Base-by-base conservation (phyloP, 208 protist species). In the Spongospora subterranea region DNA sequence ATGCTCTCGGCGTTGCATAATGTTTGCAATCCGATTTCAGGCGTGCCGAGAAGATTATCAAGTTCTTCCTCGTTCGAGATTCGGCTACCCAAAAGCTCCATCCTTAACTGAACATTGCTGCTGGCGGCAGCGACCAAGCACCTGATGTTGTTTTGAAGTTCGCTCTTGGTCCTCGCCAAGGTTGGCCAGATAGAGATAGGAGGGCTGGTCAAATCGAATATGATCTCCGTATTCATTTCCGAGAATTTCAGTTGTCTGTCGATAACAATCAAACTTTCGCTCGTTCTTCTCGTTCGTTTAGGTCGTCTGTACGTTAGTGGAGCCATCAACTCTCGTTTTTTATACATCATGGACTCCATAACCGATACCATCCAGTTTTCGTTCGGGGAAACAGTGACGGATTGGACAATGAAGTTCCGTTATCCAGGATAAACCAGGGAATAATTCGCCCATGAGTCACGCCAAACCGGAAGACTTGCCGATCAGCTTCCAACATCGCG, bases 31-130 rank as follows among this genome's bases (percentile, higher is more conserved):
- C 71, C 71, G 17, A 82, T 6, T 13, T 82, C 71, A 35, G 71
- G 71, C 13, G 6, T 6, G 35, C 40, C n/a, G 17, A 82, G 71
- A 6, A 82, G 13, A 35, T 43, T 35, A 43, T 82, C 71, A 13
- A 82, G 71, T n/a, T 82, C 71, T 6, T 35, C n/a, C n/a, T 82
- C 17, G n/a, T n/a, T 35, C 17, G 71, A 45, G 35, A 82, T 35
- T 13, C 71, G 71, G n/a, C 71, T 82, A n/a, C 71, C 71, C 71
- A 82, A n/a, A 35, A 82, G 40, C 71, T 82, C 71, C 71, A 82
- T 45, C 71, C n/a, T 35, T 45, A 82, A 43, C 35, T 43, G 6
- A 13, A 43, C 35, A n/a, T 82, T 82, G 6, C 40, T n/a, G 17
- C 35, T 35, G 6, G 17, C 71, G 71, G 71, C 40, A 20, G 71